phyloP scores from a whole-genome alignment of 2,329 filamentous ascomycete genomes.

The Cercospora zeae-maydis region DNA sequence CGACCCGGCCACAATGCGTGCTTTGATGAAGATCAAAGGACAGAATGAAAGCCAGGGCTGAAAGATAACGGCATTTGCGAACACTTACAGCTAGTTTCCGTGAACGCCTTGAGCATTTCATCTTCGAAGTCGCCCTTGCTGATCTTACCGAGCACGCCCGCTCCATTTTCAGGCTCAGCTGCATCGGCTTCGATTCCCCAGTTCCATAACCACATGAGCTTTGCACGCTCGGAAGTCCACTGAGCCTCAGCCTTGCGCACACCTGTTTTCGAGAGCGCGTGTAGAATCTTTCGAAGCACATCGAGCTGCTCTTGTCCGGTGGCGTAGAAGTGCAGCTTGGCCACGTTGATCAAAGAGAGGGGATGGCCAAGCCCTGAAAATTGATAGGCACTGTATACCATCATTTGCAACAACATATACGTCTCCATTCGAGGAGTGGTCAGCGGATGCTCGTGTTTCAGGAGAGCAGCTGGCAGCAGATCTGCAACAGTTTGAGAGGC shows the following conservation, averaged over 20 bases:
- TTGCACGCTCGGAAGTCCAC: conserved; percentile 60
- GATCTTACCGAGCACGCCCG: conserved; percentile 57
- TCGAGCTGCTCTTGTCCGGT: conserved; percentile 62
- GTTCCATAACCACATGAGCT: conserved; percentile 68
- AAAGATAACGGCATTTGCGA: not conserved
- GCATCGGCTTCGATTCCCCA: conserved; percentile 59
- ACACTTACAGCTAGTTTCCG: conserved; percentile 43
- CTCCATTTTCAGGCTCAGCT: conserved; percentile 36
- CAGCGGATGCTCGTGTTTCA: conserved; percentile 60
- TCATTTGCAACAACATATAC: conserved; percentile 58
- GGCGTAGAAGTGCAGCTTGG: conserved; percentile 61
- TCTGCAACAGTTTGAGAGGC: conserved; percentile 29
- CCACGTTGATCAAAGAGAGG: conserved; percentile 43
- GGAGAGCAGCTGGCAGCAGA: conserved; percentile 46
- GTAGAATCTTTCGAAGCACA: conserved; percentile 58
- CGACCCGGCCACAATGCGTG: not conserved
- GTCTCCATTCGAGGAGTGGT: conserved; percentile 58
- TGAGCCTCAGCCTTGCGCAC: conserved; percentile 56
- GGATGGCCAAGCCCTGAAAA: conserved; percentile 42
- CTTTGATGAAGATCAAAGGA: not conserved
- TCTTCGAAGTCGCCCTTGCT: conserved; percentile 61
- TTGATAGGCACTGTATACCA: conserved; percentile 52
- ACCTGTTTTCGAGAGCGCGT: conserved; percentile 47
- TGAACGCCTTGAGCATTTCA: conserved; percentile 66
- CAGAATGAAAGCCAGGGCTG: not conserved